Base-by-base conservation (phyloP, 2,329 filamentous ascomycete genomes). In the Pyricularia grisea region DNA sequence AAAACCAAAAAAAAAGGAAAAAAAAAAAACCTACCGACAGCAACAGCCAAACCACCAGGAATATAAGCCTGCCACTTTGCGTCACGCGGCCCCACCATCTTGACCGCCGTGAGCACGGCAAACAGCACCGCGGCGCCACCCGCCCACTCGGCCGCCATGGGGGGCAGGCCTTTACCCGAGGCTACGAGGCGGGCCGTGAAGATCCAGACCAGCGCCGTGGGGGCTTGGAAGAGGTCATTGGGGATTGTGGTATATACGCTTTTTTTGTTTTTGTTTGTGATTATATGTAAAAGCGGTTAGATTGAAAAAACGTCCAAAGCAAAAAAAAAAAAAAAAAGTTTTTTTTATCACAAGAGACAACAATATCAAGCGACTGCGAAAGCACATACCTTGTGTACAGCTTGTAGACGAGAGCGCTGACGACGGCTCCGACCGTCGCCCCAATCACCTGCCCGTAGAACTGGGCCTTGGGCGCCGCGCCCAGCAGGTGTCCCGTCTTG, bases 391-490 rank as follows among this genome's bases (percentile, higher is more conserved):
- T 75, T 2, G 93, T 94, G 76, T 99, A 99, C 17, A 98, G 82
- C 70, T 90, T 90, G 78, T 99, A 99, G 2, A 98, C 90, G 3
- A 91, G 86, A 0, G 94, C 93, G 70, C 91, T 94, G 6, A 97
- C 85, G 12, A 98, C 84, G 0, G 95, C 94, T 1, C 95, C 95
- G 2, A 92, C 88, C 0, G 92, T 90, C 50, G 91, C 92, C 4
- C 95, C 95, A 68, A 99, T 94, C 25, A 98, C 87, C 77, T 99
- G 95, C 0, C 95, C 95, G 85, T 92, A 97, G 77, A 99, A 99
- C 75, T 99, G 95, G 0, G 95, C 95, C 74, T 92, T 95, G 0
- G 95, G 95, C 3, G 93, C 92, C 0, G 95, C 95, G 12, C 94
- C 94, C 0, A 99, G 85, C 0, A 99, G 82, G 78, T 99, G 94